Base-by-base conservation (phyloP, 2,329 filamentous ascomycete species). In the Fusarium algeriense region DNA sequence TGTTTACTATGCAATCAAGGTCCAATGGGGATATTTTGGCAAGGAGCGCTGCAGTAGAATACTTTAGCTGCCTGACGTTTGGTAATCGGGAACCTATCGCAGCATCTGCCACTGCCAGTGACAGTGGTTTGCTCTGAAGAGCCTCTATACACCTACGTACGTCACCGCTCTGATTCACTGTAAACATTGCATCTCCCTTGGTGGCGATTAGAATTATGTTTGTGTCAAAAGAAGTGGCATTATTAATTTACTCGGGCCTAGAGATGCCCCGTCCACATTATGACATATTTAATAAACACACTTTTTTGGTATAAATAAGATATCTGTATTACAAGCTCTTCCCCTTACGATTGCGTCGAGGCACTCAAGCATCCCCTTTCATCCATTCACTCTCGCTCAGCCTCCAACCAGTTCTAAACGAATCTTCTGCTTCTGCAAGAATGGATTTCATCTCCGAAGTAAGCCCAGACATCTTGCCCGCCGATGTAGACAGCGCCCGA, bases 371-470 rank as follows among this genome's bases (percentile, higher is more conserved):
- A 20, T 20, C 45, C 19, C 45, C 30, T 38, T 54, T 67, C 57
- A 59, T 69, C 71, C 67, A 74, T 35, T 70, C 62, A n/a, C 58
- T 60, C n/a, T 75, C 72, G 20, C 59, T 71, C 38, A 74, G 20
- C n/a, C 53, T 64, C 63, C 63, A 71, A 15, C 49, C 30, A 37
- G 50, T 58, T 43, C 48, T 64, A 37, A 65, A 71, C 6, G 58
- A 69, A 28, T n/a, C 12, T 17, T 61, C 64, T 30, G 45, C 35
- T 53, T 66, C 61, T n/a, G 26, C 30, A 38, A 35, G 35, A 32
- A 45, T 58, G 12, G 46, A 52, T 17, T 26, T 13, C 15, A 20
- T 34, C 34, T 48, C 50, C 5, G 69, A 40, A 28, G 35, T 10
- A 11, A 28, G 7, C 26, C 43, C 26, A 30, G 17, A 8, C 23